Base-by-base conservation (phyloP, 2,329 filamentous ascomycete genomes). In the Ophiostoma montium region DNA sequence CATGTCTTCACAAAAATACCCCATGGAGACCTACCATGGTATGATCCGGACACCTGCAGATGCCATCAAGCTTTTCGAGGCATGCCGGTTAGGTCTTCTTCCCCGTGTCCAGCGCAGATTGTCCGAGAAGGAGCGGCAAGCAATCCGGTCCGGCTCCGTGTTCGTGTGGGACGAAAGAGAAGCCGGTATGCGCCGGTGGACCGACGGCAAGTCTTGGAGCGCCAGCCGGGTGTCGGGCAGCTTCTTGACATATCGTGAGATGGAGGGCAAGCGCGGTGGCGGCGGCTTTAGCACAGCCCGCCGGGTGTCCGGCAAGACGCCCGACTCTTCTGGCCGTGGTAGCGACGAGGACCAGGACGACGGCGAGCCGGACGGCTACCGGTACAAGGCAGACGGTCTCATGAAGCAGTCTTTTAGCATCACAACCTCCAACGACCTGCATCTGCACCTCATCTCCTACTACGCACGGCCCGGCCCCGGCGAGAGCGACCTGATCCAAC, bases 401-500 rank as follows among this genome's bases (percentile, higher is more conserved):
- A 95, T 96, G 88, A 98, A 98, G 75, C 92, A 98, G 67, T 96
- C 92, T 0, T 98, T 96, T 73, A 96, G 90, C 68, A 96, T 98
- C 67, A 95, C 89, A 19, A 96, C 92, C 1, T 87, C 85, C 1
- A 81, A 75, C 35, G 60, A 87, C 56, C 88, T 95, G 59, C 92
- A 96, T 62, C 79, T 98, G 2, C 92, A 98, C 67, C 76, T 98
- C 47, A 98, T 98, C 67, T 95, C 90, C 59, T 98, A 98, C 69
- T 96, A 89, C 66, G 84, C 88, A 3, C 78, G 89, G 50, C 85
- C 86, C 27, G 80, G 86, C 51, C 78, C 84, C 3, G 78, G 78
- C 32, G 75, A 81, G 27, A 75, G 80, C 51, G 84, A 84, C 46
- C 73, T 96, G 30, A 77, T 80, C 55, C 85, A 92, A 60, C 92